Evolutionary conservation across 2,329 filamentous ascomycete species (phyloP), one percentile per base, ranked within the genome.

Genomic region (Verticillium albo-atrum): DNA sequence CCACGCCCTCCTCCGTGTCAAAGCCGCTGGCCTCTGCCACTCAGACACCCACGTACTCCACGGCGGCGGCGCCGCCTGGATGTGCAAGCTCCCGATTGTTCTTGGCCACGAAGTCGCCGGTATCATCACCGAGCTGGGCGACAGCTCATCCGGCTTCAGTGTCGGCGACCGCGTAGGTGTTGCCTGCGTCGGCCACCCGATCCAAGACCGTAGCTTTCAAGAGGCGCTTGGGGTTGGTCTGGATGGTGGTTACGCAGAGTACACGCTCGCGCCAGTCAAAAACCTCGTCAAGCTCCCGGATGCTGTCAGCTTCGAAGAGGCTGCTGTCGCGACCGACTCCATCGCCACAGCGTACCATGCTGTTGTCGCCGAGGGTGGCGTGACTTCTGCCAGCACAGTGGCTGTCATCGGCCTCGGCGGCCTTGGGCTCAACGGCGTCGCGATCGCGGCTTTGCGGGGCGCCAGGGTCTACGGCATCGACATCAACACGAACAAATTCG

Each of bases 1-100:
- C 34, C 27, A 60, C 12, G 58, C 53, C 7, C 56, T 62, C 2
- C 30, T 60, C 47, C 47, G 26, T 0, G 56, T 60, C 25, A 60
- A 62, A 6, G 60, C 60, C 23, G 56, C 58, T 27, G 60, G 60
- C 20, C 58, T 62, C 27, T 62, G 56, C 47, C 58, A 60, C 30
- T 62, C 58, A 12, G 60, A 62, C n/a, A 60, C 58, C 3, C 58
- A 62, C n/a, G 60, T 62, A 20, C 53, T 62, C 3, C 27, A 58
- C 25, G 60, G 60, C 32, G 60, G 58, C 15, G 60, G 60, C 27
- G 60, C 55, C 6, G 60, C 54, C 14, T 62, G 58, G 58, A 62
- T 62, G 55, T 56, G 58, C 51, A 55, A 55, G 12, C 55, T 62
- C 6, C 58, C 58, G 9, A 26, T 60, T 2, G 47, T 54, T 15